These are phyloP conservation scores for Euphorbia schlechtendalii DNA, from an alignment of 441 rosid species.

Conservation along the genomic window DNA sequence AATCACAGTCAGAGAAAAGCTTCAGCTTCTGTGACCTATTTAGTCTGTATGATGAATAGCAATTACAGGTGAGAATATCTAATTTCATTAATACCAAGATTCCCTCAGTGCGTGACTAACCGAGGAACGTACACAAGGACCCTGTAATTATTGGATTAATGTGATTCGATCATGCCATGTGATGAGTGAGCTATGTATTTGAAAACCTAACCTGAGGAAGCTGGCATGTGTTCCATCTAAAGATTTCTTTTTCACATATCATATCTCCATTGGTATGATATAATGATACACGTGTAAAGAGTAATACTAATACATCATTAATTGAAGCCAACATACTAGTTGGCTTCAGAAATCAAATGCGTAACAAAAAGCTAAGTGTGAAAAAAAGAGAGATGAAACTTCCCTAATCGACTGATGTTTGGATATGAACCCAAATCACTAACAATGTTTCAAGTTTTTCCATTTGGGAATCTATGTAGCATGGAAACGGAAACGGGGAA, in stretches of 20 bases:
- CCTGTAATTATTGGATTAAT: constrained; percentile 1
- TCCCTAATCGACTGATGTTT: background rate
- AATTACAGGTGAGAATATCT: background rate
- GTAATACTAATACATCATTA: constrained; percentile 6
- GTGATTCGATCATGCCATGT: constrained; percentile 6
- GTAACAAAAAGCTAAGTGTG: background rate
- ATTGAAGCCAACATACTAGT: constrained; percentile 9
- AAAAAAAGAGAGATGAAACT: background rate
- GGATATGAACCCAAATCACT: background rate
- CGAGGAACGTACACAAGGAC: constrained; percentile 3
- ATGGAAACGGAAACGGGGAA: too few relatives aligned
- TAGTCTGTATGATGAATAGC: too few relatives aligned
- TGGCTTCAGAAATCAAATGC: constrained; percentile 12
- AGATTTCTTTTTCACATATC: background rate
- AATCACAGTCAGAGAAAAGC: background rate
- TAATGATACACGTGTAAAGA: too few relatives aligned
- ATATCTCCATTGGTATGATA: constrained; percentile 1
- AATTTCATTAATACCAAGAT: background rate
- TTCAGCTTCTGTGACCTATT: background rate
- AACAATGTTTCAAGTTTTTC: constrained; percentile 1
- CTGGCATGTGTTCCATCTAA: constrained; percentile 5
- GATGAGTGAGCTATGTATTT: constrained; percentile 13
- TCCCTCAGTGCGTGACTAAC: background rate
- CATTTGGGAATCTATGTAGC: too few relatives aligned
- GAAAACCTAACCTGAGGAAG: constrained; percentile 11